Evolutionary conservation across 1,284 basidiomycete genomes (phyloP).

Genomic region (Rhodotorula sp.): DNA sequence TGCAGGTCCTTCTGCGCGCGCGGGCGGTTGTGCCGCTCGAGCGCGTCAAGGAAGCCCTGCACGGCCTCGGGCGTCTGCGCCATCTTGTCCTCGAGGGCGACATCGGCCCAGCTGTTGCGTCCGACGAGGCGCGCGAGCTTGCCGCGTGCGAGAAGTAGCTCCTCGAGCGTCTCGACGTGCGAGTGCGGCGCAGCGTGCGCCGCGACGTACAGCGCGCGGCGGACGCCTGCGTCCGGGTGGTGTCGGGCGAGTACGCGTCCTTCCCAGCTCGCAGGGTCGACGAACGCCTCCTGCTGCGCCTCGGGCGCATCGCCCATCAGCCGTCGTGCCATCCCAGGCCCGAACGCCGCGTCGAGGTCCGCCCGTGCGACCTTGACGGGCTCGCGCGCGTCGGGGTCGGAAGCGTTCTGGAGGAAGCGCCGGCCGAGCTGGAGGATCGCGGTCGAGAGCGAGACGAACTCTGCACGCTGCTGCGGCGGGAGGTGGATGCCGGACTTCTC

Average conservation of each 20-base stretch:
- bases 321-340: constrained; percentile 10
- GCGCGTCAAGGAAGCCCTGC: constrained; percentile 72
- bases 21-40: constrained; percentile 73
- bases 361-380: constrained; percentile 61
- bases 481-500: constrained; percentile 95
- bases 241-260: constrained; percentile 40
- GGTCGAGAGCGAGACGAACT: constrained; percentile 88
- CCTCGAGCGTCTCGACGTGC: constrained; percentile 72
- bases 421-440: constrained; percentile 87
- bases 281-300: constrained; percentile 1
- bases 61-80: constrained; percentile 88
- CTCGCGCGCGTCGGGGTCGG: constrained; percentile 28
- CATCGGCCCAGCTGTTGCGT: constrained; percentile 75
- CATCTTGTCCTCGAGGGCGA: constrained; percentile 90
- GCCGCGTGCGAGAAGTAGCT: constrained; percentile 71
- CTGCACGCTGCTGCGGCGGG: constrained; percentile 70
- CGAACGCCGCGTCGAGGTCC: constrained; percentile 35
- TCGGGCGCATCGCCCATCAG: constrained; percentile 16
- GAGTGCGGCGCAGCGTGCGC: constrained; percentile 55
- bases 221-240: constrained; percentile 27
- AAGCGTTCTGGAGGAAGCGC: constrained; percentile 66
- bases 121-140: constrained; percentile 80
- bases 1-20: constrained; percentile 71
- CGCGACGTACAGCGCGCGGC: constrained; percentile 32
- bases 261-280: constrained; percentile 39